These are phyloP conservation scores for Neopestalotiopsis sp. DNA, from an alignment of 2,329 filamentous ascomycete genomes.

Conservation along the genomic window DNA sequence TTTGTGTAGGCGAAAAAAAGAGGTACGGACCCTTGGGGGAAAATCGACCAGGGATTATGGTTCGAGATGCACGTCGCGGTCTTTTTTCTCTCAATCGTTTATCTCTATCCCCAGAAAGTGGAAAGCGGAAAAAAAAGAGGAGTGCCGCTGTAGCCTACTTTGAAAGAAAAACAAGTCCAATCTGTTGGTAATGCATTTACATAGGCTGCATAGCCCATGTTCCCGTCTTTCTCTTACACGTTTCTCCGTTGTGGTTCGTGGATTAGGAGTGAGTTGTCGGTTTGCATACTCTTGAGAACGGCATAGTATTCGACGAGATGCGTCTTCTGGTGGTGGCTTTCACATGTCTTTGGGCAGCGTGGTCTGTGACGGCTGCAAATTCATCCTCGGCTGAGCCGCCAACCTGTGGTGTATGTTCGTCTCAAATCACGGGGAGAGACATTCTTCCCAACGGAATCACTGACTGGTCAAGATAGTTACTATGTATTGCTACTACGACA, in stretches of 20 bases:
- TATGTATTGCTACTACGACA: conserved; percentile 6
- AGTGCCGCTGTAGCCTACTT: background rate
- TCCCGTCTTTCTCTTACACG: background rate
- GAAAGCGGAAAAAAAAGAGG: background rate
- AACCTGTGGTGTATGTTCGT: conserved; percentile 15
- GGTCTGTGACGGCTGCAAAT: conserved; percentile 9
- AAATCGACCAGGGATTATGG: background rate
- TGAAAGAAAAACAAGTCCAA: background rate
- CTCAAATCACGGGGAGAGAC: background rate
- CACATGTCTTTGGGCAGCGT: background rate
- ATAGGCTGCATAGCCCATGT: background rate
- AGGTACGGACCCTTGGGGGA: background rate
- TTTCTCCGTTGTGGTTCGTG: conserved; percentile 2
- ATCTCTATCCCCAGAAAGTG: background rate
- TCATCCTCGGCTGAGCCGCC: background rate
- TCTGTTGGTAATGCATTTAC: conserved; percentile 1
- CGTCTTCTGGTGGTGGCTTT: background rate
- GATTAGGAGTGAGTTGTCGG: background rate
- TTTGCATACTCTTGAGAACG: background rate
- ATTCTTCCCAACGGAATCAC: background rate
- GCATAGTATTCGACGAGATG: conserved; percentile 12
- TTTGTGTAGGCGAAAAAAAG: background rate
- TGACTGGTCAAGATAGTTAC: background rate
- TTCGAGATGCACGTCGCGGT: conserved; percentile 5
- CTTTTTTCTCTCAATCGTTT: background rate